Evolutionary conservation across 1,284 basidiomycete genomes (phyloP).

Genomic region (Sporisorium iseilematis-ciliati): DNA sequence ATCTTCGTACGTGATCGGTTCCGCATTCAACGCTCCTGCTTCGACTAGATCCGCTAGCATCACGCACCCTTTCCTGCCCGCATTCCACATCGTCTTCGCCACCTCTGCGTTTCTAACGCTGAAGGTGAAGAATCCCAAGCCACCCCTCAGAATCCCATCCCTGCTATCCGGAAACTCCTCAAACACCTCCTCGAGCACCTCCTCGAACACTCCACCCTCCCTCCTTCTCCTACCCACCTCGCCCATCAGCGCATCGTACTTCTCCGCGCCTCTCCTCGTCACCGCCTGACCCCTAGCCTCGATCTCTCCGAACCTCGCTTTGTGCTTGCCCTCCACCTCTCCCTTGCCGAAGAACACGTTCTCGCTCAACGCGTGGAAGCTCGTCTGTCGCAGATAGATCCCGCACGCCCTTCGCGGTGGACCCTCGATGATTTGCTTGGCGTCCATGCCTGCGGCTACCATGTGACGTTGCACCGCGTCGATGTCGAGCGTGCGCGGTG

Average conservation of each 20-base stretch:
- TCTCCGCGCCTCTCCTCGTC: constrained; percentile 67
- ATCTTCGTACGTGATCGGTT: constrained; percentile 71
- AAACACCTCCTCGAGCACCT: constrained; percentile 53
- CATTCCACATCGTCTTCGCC: constrained; percentile 18
- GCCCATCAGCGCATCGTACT: constrained; percentile 40
- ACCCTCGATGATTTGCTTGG: constrained; percentile 71
- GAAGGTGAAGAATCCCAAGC: constrained; percentile 58
- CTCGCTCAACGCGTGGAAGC: constrained; percentile 71
- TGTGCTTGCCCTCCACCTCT: constrained; percentile 64
- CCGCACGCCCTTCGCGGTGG: constrained; percentile 69
- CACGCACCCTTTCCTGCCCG: constrained; percentile 2
- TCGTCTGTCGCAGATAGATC: constrained; percentile 71
- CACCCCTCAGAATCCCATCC: constrained; percentile 66
- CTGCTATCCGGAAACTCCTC: constrained; percentile 66
- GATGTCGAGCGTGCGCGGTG: constrained; percentile 71
- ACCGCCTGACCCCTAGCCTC: constrained; percentile 71
- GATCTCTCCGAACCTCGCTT: constrained; percentile 72
- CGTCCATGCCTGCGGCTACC: constrained; percentile 69
- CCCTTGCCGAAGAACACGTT: constrained; percentile 62
- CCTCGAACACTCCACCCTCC: constrained; percentile 36
- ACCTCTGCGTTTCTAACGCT: constrained; percentile 10
- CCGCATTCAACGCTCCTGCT: constrained; percentile 61
- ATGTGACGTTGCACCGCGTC: constrained; percentile 71
- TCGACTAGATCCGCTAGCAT: constrained; percentile 58
- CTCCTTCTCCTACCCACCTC: constrained; percentile 67